Percentiles rank a stretch among this genome's conserved stretches.
Evolutionary conservation across 257 asterid species (phyloP).

Genomic region (Solanum verrucosum): DNA sequence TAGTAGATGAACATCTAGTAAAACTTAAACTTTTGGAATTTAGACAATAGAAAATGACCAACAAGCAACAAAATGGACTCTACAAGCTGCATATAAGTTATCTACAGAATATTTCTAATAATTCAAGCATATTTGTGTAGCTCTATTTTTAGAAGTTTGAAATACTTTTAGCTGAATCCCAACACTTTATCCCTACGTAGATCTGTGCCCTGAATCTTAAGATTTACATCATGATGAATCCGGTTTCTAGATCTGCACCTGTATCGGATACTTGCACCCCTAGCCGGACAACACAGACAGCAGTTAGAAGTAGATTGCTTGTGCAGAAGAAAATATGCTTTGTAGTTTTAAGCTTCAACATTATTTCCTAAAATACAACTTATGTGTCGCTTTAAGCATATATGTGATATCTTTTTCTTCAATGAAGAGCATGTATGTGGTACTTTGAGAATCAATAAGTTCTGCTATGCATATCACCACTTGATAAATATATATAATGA

Average conservation of each 20-base stretch:
- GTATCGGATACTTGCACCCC: background rate
- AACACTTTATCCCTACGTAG: background rate
- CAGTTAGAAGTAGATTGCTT: background rate
- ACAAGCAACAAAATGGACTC: background rate
- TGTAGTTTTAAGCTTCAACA: background rate
- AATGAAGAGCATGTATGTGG: background rate
- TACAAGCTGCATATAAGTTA: background rate
- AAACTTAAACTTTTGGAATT: background rate
- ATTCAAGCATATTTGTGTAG: background rate
- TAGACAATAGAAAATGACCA: background rate
- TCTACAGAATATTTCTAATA: background rate
- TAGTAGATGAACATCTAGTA: background rate
- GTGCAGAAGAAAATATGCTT: background rate
- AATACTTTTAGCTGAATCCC: background rate
- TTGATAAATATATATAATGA: background rate
- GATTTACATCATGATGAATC: background rate
- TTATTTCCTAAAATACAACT: background rate
- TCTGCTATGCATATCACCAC: background rate
- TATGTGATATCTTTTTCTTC: background rate
- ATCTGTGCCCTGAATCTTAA: background rate
- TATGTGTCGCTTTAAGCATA: background rate
- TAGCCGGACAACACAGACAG: background rate
- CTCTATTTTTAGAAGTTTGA: background rate
- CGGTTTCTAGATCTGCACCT: background rate
- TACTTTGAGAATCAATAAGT: background rate